Evolutionary conservation across 176 grass and related monocot species (phyloP).

Genomic region (Hsuehochloa calcarea): DNA sequence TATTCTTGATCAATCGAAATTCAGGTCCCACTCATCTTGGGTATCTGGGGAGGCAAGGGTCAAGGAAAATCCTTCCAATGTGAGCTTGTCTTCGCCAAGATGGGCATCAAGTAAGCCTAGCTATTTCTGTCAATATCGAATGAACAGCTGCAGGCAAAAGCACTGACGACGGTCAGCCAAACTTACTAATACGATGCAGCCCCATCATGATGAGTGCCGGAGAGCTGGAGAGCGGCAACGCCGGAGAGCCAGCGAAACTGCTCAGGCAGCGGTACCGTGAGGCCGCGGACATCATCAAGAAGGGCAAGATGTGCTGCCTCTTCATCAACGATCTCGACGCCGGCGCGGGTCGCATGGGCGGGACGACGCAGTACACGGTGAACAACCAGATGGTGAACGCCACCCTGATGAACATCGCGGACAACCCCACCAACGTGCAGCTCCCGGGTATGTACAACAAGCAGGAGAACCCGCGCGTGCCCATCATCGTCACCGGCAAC

Average conservation of each 20-base stretch:
- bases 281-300: constrained; percentile 81
- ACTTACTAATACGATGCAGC: constrained; percentile 7
- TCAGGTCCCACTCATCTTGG: constrained; percentile 92
- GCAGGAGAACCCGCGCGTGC: constrained; percentile 86
- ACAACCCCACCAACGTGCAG: constrained; percentile 97
- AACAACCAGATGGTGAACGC: constrained; percentile 99
- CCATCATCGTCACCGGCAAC: constrained; percentile 91
- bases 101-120: constrained; percentile 75
- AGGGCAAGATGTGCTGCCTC: constrained; percentile 95
- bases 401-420: constrained; percentile 99
- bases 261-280: constrained; percentile 92
- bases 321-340: constrained; percentile 99
- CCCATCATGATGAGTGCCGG: constrained; percentile 99
- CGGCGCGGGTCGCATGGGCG: constrained; percentile 80
- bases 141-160: not conserved
- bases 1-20: not conserved
- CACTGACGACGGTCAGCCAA: not conserved
- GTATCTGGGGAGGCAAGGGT: constrained; percentile 99
- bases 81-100: constrained; percentile 92
- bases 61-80: constrained; percentile 99
- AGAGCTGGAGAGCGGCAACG: constrained; percentile 96
- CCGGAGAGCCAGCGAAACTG: constrained; percentile 89
- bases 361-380: constrained; percentile 94
- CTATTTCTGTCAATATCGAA: not conserved
- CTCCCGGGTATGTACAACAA: constrained; percentile 97